These are phyloP conservation scores for Trichoderma cornu-damae DNA, from an alignment of 2,329 filamentous ascomycete genomes.

Conservation along the genomic window DNA sequence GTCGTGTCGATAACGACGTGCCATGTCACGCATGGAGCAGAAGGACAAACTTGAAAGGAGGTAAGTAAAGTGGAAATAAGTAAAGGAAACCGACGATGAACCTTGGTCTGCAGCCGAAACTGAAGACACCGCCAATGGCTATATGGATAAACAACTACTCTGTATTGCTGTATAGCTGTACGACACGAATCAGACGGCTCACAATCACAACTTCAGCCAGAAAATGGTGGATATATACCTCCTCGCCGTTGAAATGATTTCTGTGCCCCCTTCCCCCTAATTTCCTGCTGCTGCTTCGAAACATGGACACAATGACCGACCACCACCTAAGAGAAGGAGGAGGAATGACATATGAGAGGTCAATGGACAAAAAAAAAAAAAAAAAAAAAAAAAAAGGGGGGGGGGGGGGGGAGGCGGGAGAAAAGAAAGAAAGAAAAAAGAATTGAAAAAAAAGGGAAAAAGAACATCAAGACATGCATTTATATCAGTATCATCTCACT, in stretches of 20 bases:
- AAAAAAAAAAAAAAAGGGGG: background rate
- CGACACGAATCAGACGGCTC: background rate
- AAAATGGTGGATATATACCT: background rate
- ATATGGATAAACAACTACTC: background rate
- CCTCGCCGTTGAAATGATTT: background rate
- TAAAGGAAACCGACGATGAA: too few relatives aligned
- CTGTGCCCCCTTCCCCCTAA: background rate
- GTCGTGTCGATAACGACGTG: background rate
- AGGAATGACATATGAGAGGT: background rate
- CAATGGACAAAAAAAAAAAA: background rate
- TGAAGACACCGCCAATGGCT: background rate
- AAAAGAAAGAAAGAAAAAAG: too few relatives aligned
- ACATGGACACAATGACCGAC: background rate
- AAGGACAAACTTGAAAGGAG: too few relatives aligned
- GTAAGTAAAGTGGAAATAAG: too few relatives aligned
- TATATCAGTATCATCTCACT: background rate
- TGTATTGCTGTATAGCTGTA: background rate
- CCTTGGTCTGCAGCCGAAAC: too few relatives aligned
- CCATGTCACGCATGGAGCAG: background rate
- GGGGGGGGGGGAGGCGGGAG: too few relatives aligned
- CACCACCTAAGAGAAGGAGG: background rate
- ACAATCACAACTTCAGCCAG: background rate
- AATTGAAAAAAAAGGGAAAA: background rate
- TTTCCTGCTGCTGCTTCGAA: background rate
- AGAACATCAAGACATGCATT: conserved; percentile 7